Evolutionary conservation across 2,329 filamentous ascomycete species (phyloP), one percentile per base, ranked within the genome.

Genomic region (Clathrospora elynae): DNA sequence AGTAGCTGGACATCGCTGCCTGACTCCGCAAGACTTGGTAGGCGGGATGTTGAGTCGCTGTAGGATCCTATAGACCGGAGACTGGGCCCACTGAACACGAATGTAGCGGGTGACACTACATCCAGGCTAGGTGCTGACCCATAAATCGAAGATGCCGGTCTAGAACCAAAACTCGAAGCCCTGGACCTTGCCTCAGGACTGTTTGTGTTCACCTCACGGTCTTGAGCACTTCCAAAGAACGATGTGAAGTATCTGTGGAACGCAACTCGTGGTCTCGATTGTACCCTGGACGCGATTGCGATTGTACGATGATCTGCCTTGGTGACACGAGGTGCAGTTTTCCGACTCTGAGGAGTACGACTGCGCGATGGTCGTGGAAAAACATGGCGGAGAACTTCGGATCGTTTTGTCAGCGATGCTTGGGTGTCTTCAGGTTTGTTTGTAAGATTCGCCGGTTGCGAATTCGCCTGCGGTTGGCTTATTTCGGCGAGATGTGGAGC

Each of bases 51-150:
- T 1, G 59, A 60, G 23, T 48, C 44, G 12, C 41, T 53, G 26
- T 53, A 35, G n/a, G 59, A 63, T n/a, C 52, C 46, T 10, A 54
- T 57, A 35, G 63, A 64, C 17, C 36, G 51, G 7, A 69, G 49
- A 25, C 51, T 59, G 29, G 66, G 66, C 20, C 66, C 57, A 35
- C 65, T 70, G 45, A 70, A 69, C 14, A 64, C 36, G 38, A 71
- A 71, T 0, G 53, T 32, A 7, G 54, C 56, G 25, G 64, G 60
- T n/a, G 61, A 64, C 0, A 70, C 53, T 10, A 71, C 24, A 16
- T 70, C 66, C 6, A 70, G 19, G 28, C 60, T 69, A 10, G 56
- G 59, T 25, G 58, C 28, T 5, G 58, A 64, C 11, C 53, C 55
- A 16, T 57, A 37, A 5, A 47, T 11, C 2, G 62, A 64, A 8